These are phyloP conservation scores for Verticillium longisporum DNA, from an alignment of 2,329 filamentous ascomycete genomes.

Conservation along the genomic window DNA sequence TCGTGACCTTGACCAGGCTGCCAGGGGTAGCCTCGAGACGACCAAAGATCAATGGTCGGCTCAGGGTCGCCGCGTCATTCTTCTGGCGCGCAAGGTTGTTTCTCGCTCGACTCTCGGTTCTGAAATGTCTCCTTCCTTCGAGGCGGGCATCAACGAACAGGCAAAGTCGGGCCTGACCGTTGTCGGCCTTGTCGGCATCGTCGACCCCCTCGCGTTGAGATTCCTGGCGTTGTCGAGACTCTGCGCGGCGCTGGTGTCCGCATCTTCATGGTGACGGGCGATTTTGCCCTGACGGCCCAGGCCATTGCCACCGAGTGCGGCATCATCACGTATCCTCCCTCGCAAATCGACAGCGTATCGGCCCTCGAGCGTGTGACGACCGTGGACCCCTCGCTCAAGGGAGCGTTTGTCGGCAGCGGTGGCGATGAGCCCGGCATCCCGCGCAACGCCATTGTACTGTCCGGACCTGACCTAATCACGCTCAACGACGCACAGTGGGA, in stretches of 20 bases:
- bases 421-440: constrained; percentile 26
- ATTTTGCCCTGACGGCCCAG: constrained; percentile 70
- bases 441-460: constrained; percentile 52
- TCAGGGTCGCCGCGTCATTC: constrained; percentile 65
- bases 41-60: constrained; percentile 53
- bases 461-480: constrained; percentile 63
- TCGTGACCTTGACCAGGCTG: constrained; percentile 57
- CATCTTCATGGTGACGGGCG: constrained; percentile 80
- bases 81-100: constrained; percentile 19
- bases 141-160: constrained; percentile 41
- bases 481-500: constrained; percentile 76
- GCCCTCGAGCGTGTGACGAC: constrained; percentile 46
- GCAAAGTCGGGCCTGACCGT: constrained; percentile 66
- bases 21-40: constrained; percentile 42
- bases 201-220: constrained; percentile 82
- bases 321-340: constrained; percentile 55
- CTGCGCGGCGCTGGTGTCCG: constrained; percentile 68
- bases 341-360: constrained; percentile 43
- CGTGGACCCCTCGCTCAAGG: constrained; percentile 49
- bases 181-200: constrained; percentile 77
- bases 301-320: constrained; percentile 75
- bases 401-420: constrained; percentile 39
- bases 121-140: constrained; percentile 24
- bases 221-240: constrained; percentile 61
- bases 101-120: constrained; percentile 16